Percentiles rank a stretch among this genome's conserved stretches.
Conservation (phyloP, 2,329 filamentous ascomycete species). For the Knoxdaviesia capensis region DNA sequence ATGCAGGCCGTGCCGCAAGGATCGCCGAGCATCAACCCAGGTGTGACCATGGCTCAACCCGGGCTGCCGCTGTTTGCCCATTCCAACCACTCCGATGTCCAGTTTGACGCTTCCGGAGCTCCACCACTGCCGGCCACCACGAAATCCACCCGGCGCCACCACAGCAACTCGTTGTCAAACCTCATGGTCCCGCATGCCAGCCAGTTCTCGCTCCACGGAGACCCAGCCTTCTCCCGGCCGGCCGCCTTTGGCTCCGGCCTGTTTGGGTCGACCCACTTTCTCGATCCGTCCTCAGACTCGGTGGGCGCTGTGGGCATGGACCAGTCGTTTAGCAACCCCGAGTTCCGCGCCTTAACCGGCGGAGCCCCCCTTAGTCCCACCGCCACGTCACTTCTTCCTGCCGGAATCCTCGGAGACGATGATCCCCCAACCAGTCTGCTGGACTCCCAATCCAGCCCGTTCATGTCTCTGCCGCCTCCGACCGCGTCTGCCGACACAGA, state of each 20-base stretch:
- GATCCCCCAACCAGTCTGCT: slow-evolving; percentile 29
- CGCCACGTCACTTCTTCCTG: slow-evolving; percentile 53
- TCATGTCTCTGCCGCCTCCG: slow-evolving; percentile 5
- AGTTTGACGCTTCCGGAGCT: too few relatives aligned
- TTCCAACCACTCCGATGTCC: too few relatives aligned
- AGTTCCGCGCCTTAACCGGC: slow-evolving; percentile 37
- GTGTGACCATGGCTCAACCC: slow-evolving; percentile 11
- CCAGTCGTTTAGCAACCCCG: slow-evolving; percentile 35
- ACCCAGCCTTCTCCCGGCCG: slow-evolving; percentile 25
- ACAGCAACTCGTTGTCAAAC: slow-evolving; percentile 25
- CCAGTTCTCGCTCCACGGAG: slow-evolving; percentile 13
- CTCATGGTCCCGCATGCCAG: slow-evolving; percentile 19
- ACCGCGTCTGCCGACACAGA: slow-evolving; percentile 19
- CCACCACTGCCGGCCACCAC: too few relatives aligned
- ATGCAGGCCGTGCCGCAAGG: too few relatives aligned
- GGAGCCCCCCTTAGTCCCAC: slow-evolving; percentile 60
- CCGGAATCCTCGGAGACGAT: slow-evolving; percentile 44
- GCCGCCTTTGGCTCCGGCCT: slow-evolving; percentile 23
- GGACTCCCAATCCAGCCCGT: slow-evolving; percentile 14
- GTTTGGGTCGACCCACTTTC: background rate
- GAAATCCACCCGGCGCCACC: slow-evolving; percentile 16
- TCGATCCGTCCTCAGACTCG: slow-evolving; percentile 1
- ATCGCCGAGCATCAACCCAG: slow-evolving; percentile 23
- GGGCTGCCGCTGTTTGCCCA: too few relatives aligned
- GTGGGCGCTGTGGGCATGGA: slow-evolving; percentile 6